A percentile compares a stretch with the other conserved stretches of the same genome.
These are phyloP conservation scores for Colletotrichum sp. DNA, from an alignment of 2,329 filamentous ascomycete species.

Conservation along the genomic window DNA sequence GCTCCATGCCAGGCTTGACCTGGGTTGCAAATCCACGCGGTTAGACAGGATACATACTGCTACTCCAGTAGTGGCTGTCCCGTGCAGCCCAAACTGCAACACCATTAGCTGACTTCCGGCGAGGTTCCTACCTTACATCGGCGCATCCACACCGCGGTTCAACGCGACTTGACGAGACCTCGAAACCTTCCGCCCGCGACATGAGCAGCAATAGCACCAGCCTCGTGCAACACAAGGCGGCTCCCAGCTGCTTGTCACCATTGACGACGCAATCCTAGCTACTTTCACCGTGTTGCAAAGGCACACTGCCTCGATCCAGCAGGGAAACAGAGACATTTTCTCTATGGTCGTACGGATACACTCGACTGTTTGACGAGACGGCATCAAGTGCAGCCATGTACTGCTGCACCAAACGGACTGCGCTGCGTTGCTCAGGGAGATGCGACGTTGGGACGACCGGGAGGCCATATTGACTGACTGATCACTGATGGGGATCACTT, in stretches of 20 bases:
- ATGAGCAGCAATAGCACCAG: background rate
- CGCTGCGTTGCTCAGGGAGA: slow-evolving; percentile 4
- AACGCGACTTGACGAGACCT: background rate
- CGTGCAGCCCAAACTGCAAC: background rate
- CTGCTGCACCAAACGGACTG: background rate
- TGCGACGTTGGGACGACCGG: slow-evolving; percentile 14
- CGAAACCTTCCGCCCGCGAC: background rate
- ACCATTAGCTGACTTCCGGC: slow-evolving; percentile 5
- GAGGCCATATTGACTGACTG: slow-evolving; percentile 2
- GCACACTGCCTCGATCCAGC: background rate
- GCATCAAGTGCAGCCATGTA: background rate
- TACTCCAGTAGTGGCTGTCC: background rate
- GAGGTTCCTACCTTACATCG: background rate
- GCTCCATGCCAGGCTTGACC: slow-evolving; percentile 4
- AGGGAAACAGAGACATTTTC: background rate
- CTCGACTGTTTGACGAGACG: background rate
- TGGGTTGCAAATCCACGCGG: slow-evolving; percentile 12
- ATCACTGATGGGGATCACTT: slow-evolving; percentile 3
- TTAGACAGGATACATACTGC: background rate
- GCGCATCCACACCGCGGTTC: background rate
- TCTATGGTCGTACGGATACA: background rate
- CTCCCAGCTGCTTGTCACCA: background rate
- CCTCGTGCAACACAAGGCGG: background rate
- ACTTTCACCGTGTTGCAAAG: background rate
- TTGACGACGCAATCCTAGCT: background rate